Evolutionary conservation across 371 early-diverging fungal species (phyloP), one percentile per base, ranked within the genome.

Genomic region (Nematocida ironsii): DNA sequence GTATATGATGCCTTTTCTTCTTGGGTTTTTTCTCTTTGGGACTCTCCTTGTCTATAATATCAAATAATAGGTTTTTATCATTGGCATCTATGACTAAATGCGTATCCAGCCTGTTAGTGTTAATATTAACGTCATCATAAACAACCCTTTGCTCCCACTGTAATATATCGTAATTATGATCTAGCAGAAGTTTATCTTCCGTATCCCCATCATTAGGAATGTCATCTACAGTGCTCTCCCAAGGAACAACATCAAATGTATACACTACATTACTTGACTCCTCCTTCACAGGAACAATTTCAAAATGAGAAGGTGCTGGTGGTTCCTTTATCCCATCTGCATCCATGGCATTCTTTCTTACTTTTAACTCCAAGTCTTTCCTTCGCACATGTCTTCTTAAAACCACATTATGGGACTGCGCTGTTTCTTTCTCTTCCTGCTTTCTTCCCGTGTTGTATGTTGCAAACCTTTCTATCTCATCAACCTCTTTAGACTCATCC

Each of bases 51-150:
- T 87, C 87, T 39, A 81, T 62, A 23, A 76, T 84, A 54, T 88
- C 88, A 82, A 88, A 87, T 18, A 88, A 84, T 13, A 88, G 64
- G 55, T 88, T 88, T n/a, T 83, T 84, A 68, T 88, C 88, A 54
- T 86, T 83, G 13, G 84, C 45, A 69, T 84, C 83, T 4, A 87
- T 47, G 1, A 84, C 84, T 13, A 85, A 58, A 62, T 84, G 83
- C 2, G 71, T 55, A 54, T 82, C 82, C 40, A 67, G 6, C 56
- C 72, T 75, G 27, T 48, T n/a, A 11, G 70, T 16, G 25, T 54
- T 69, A n/a, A 39, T 27, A 11, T 20, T 42, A 3, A 48, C 55
- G 40, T 84, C 84, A 81, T 88, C 87, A 62, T 80, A 85, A 70
- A 86, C 56, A 18, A 88, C 83, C 48, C 84, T 42, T 48, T 83